Evolutionary conservation across 2,329 filamentous ascomycete genomes (phyloP).

Genomic region (Colletotrichum chrysophilum): DNA sequence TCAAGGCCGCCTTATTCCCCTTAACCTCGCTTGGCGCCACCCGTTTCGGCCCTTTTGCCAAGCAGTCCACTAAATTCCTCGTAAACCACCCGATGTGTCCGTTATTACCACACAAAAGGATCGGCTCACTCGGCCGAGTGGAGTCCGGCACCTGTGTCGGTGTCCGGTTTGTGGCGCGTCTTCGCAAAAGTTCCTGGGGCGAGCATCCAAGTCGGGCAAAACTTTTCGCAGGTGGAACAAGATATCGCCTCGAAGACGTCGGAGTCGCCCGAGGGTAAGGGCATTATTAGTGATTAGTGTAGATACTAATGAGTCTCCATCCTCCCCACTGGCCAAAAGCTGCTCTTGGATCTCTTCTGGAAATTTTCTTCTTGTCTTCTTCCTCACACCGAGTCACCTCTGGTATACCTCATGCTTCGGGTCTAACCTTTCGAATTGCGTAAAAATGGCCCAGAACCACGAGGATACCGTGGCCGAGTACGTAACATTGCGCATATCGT

Average conservation of each 20-base stretch:
- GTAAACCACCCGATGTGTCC: constrained; percentile 4
- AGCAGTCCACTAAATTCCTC: not conserved
- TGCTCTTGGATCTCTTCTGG: not conserved
- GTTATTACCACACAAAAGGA: not conserved
- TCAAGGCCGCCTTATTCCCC: constrained; percentile 15
- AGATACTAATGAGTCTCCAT: constrained; percentile 8
- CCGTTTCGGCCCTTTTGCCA: constrained; percentile 21
- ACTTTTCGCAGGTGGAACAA: not conserved
- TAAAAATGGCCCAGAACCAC: constrained; percentile 37
- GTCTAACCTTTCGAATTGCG: not conserved
- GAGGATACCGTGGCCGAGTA: constrained; percentile 38
- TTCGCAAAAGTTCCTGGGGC: constrained; percentile 16
- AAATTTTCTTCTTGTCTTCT: not conserved
- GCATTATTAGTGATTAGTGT: not conserved
- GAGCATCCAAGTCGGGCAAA: not conserved
- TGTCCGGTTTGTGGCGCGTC: constrained; percentile 3
- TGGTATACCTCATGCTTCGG: not conserved
- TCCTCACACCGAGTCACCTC: not conserved
- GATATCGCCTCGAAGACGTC: not conserved
- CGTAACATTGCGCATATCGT: constrained; percentile 17
- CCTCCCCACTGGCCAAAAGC: not conserved
- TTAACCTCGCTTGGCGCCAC: constrained; percentile 17
- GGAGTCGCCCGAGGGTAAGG: constrained; percentile 16
- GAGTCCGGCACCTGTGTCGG: not conserved
- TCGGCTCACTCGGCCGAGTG: constrained; percentile 17